Evolutionary conservation across 192 early-diverging fungal genomes (phyloP).

Genomic region (Spizellomyces punctatus): DNA sequence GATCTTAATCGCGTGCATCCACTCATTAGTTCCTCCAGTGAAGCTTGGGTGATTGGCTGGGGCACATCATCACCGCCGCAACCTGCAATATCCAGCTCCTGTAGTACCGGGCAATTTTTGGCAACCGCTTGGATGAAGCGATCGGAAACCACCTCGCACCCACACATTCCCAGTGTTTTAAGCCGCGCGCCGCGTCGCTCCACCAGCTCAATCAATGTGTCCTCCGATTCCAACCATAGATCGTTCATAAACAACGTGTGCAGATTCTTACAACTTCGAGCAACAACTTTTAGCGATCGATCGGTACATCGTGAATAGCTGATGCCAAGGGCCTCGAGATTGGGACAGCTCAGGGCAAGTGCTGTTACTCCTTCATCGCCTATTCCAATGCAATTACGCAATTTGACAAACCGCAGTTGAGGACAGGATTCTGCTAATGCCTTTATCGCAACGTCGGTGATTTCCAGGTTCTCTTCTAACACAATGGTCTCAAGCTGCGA

Average conservation of each 20-base stretch:
- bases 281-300: slow-evolving; percentile 2
- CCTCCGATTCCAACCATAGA: slow-evolving; percentile 6
- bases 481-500: slow-evolving; percentile 17
- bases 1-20: too few species aligned
- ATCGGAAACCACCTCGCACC: slow-evolving; percentile 15
- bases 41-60: too few species aligned
- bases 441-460: slow-evolving; percentile 25
- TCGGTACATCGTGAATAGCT: slow-evolving; percentile 28
- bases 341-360: slow-evolving; percentile 10
- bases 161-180: slow-evolving; percentile 20
- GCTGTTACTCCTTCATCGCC: slow-evolving; percentile 7
- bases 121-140: too few species aligned
- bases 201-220: slow-evolving; percentile 1
- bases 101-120: too few species aligned
- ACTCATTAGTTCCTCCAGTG: too few species aligned
- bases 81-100: too few species aligned
- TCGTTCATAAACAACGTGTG: slow-evolving; percentile 39
- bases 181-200: slow-evolving; percentile 8
- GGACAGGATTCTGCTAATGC: slow-evolving; percentile 11
- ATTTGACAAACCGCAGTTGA: slow-evolving; percentile 15
- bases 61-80: too few species aligned
- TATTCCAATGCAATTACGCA: slow-evolving; percentile 24
- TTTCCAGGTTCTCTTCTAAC: slow-evolving; percentile 28
- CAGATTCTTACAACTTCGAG: slow-evolving; percentile 9
- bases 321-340: slow-evolving; percentile 23